Evolutionary conservation across 108 stramenopile genomes (phyloP), one percentile per base, ranked within the genome.

Genomic region (Cylindrotheca closterium): DNA sequence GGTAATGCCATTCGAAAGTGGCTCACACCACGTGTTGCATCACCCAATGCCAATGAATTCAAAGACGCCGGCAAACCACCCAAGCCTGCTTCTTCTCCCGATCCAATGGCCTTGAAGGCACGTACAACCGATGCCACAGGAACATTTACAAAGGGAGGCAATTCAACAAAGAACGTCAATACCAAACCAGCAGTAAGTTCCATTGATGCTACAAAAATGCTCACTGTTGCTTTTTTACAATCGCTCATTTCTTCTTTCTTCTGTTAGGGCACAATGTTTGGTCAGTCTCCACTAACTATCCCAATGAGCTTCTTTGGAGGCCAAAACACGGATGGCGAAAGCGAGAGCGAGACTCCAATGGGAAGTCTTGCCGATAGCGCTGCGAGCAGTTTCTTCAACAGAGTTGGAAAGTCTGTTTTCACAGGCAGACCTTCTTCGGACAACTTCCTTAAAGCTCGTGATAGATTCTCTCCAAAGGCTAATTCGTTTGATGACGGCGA

Each of bases 371-470:
- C 55, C 0, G 71, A 55, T 22, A 73, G 71, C 30, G 63, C 63
- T 53, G 57, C 58, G 0, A 73, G 71, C 22, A 73, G 64, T 29
- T 73, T 73, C 64, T 65, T 59, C 48, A 56, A 52, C 23, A 71
- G 61, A 24, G 34, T 52, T 29, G 64, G 64, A 28, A 63, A 51
- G 2, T 37, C 32, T 18, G 47, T 30, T 28, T 57, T 55, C 34
- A 50, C 64, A 0, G 71, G 71, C 18, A 27, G n/a, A 7, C 51
- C 51, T 7, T 51, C 51, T 5, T 51, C 51, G 7, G 37, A 42
- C 15, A 42, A 15, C 15, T 42, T 42, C 15, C 37, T 42, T 42
- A 7, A 15, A 7, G 37, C 37, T 42, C 37, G 37, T 42, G 15
- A 15, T 15, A 7, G 15, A 15, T 42, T 42, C 15, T 42, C 37